A percentile compares a stretch with the other conserved stretches of the same genome.
Conservation (phyloP, 257 asterid species). For the Rubia yunnanensis region DNA sequence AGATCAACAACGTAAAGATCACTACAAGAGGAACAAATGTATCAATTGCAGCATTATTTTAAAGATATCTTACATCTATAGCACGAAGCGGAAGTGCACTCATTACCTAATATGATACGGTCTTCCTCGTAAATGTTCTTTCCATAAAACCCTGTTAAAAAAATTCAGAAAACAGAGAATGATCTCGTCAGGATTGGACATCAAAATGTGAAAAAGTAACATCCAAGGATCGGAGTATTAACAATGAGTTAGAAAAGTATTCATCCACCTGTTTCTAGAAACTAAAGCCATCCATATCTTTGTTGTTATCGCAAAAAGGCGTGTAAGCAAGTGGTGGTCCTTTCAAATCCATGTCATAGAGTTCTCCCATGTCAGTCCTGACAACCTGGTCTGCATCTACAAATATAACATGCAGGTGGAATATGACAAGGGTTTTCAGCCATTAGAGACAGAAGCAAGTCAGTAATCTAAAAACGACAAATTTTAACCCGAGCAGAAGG, state of each 20-base stretch:
- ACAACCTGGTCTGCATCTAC: constrained; percentile 96
- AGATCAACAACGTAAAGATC: constrained; percentile 92
- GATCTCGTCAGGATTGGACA: background rate
- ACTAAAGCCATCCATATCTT: constrained; percentile 97
- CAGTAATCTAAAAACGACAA: background rate
- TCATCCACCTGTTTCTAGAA: constrained; percentile 82
- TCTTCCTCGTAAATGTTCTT: constrained; percentile 91
- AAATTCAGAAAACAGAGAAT: constrained; percentile 2
- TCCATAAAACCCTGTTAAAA: constrained; percentile 95
- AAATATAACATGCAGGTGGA: constrained; percentile 68
- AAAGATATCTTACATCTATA: constrained; percentile 10
- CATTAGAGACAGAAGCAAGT: background rate
- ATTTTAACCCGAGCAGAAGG: background rate
- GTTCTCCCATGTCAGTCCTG: constrained; percentile 96
- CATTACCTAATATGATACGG: constrained; percentile 89
- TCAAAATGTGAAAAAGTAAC: background rate
- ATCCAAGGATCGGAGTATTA: background rate
- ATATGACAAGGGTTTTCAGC: background rate
- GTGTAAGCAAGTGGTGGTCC: constrained; percentile 94
- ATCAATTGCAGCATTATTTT: constrained; percentile 10
- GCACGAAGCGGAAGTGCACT: background rate
- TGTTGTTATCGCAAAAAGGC: constrained; percentile 97
- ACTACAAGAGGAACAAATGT: constrained; percentile 42
- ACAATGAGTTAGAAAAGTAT: constrained; percentile 3
- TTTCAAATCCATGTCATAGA: constrained; percentile 83